Conservation (phyloP, 2,329 filamentous ascomycete species). For the Byssoonygena ceratinophila region DNA sequence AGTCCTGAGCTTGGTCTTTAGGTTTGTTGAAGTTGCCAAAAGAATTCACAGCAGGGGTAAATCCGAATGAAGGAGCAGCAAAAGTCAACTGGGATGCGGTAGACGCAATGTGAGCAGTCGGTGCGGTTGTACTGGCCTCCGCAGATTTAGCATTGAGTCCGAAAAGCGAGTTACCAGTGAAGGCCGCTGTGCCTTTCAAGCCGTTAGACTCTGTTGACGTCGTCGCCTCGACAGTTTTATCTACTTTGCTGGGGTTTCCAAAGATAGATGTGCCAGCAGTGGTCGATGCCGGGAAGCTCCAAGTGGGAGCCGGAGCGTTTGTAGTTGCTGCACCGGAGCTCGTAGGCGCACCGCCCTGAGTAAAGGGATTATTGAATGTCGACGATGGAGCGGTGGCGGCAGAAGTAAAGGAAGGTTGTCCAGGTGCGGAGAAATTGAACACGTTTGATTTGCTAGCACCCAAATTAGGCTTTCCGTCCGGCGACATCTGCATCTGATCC, state of each 20-base stretch:
- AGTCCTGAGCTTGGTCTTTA: constrained; percentile 4
- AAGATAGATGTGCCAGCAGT: not conserved
- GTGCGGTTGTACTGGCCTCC: not conserved
- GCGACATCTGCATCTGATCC: constrained; percentile 30
- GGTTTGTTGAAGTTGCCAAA: constrained; percentile 11
- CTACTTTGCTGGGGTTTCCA: not conserved
- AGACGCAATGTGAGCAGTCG: not conserved
- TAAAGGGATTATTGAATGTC: not conserved
- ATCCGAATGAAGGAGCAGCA: not conserved
- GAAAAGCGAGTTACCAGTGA: constrained; percentile 9
- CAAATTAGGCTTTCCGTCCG: constrained; percentile 21
- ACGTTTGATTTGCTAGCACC: constrained; percentile 18
- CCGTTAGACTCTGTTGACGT: not conserved
- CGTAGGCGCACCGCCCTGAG: not conserved
- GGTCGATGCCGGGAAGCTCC: constrained; percentile 2
- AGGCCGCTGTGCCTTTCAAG: not conserved
- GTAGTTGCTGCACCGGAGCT: constrained; percentile 2
- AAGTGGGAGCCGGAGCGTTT: constrained; percentile 1
- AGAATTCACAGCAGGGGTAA: not conserved
- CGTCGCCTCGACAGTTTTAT: not conserved
- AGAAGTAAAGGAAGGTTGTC: constrained; percentile 19
- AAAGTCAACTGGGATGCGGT: constrained; percentile 4
- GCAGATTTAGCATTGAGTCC: constrained; percentile 7
- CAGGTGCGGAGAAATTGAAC: constrained; percentile 19
- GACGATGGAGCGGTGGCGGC: constrained; percentile 10